Evolutionary conservation across 2,329 filamentous ascomycete species (phyloP).

Genomic region (Fusarium nelsonii): DNA sequence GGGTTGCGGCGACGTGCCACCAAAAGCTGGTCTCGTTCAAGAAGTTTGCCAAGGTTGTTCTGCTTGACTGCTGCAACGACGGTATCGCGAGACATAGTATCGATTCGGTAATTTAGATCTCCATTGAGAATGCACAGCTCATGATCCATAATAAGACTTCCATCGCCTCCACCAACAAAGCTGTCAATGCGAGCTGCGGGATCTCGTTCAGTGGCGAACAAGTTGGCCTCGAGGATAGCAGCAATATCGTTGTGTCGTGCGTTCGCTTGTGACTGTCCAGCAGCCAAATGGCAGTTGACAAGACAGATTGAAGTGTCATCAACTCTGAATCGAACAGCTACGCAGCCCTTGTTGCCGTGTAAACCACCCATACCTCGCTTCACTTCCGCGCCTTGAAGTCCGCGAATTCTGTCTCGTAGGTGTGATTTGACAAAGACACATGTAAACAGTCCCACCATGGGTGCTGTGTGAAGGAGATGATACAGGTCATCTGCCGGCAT

Average conservation of each 20-base stretch:
- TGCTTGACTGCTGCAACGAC: constrained; percentile 87
- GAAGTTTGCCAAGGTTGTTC: constrained; percentile 84
- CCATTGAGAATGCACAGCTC: constrained; percentile 98
- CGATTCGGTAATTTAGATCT: constrained; percentile 97
- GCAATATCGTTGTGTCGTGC: constrained; percentile 94
- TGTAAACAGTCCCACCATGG: constrained; percentile 93
- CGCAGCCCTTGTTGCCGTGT: constrained; percentile 96
- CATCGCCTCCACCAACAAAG: constrained; percentile 93
- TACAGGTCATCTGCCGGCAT: constrained; percentile 84
- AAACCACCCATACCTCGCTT: constrained; percentile 96
- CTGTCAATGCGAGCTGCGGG: constrained; percentile 76
- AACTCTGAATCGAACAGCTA: constrained; percentile 90
- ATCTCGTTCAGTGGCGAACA: constrained; percentile 80
- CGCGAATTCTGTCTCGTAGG: constrained; percentile 79
- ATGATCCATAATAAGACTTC: constrained; percentile 93
- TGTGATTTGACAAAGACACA: constrained; percentile 93
- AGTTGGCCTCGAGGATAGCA: constrained; percentile 83
- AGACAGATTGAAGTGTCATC: constrained; percentile 97
- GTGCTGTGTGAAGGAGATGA: constrained; percentile 84
- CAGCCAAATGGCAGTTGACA: constrained; percentile 96
- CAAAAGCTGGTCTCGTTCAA: constrained; percentile 93
- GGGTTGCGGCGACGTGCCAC: constrained; percentile 91
- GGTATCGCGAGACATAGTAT: constrained; percentile 93
- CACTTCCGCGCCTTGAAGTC: constrained; percentile 83
- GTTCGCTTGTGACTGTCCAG: constrained; percentile 89